phyloP scores from a whole-genome alignment of 768 basidiomycete genomes.

The Omphalotus guepiniiformis region DNA sequence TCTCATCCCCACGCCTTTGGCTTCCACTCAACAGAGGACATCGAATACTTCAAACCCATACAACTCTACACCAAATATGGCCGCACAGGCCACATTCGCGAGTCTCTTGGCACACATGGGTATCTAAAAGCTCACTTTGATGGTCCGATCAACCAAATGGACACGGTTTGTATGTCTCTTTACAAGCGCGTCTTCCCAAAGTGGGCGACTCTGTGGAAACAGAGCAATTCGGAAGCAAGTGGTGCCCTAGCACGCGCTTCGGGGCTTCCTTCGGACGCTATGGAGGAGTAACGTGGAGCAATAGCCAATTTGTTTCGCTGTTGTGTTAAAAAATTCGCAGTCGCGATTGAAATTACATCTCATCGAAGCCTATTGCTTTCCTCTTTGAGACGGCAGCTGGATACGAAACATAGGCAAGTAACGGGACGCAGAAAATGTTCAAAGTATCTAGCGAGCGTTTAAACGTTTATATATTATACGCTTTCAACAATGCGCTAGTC shows the following conservation, averaged over 20 bases:
- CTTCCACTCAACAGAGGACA: constrained; percentile 57
- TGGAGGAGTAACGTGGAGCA: constrained; percentile 18
- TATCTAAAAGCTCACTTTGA: constrained; percentile 98
- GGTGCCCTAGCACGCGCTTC: background rate
- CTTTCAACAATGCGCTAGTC: too few species aligned
- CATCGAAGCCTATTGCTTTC: too few species aligned
- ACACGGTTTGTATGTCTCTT: constrained; percentile 91
- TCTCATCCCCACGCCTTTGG: background rate
- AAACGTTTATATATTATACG: too few species aligned
- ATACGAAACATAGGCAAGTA: too few species aligned
- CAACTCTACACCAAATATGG: constrained; percentile 92
- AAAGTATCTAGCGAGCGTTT: too few species aligned
- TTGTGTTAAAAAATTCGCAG: too few species aligned
- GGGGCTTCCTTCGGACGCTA: constrained; percentile 18
- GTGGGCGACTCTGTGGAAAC: constrained; percentile 61
- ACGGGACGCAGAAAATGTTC: too few species aligned
- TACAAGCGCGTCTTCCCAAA: constrained; percentile 95
- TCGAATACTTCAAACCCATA: constrained; percentile 90
- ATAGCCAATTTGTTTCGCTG: too few species aligned
- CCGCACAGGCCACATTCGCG: constrained; percentile 81
- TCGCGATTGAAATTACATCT: too few species aligned
- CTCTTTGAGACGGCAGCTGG: too few species aligned
- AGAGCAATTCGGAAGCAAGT: constrained; percentile 1
- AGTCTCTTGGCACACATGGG: constrained; percentile 94
- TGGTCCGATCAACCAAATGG: constrained; percentile 92